Base-by-base conservation (phyloP, 2,329 filamentous ascomycete species). In the Neurospora crassa region DNA sequence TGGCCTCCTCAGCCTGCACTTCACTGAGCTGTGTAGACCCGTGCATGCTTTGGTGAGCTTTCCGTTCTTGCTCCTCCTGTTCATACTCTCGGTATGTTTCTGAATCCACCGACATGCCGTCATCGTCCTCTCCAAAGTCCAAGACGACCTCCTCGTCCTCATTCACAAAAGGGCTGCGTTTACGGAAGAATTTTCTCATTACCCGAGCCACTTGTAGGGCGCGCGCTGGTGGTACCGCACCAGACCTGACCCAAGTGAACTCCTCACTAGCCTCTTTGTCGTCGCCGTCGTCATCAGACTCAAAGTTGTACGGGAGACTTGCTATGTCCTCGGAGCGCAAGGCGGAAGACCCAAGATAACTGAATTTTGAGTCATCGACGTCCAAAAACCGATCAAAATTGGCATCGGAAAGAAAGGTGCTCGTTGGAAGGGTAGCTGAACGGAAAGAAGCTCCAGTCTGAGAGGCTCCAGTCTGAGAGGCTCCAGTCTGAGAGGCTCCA, bases 11-110 rank as follows among this genome's bases (percentile, higher is more conserved):
- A 29, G 91, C 82, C 53, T 87, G 82, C 0, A 85, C 83, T 3
- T 68, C 42, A 11, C 81, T 79, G 14, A 90, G 79, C 16, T 73
- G 2, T 5, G 29, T 40, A 1, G 71, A 42, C 69, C 73, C 71
- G 42, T 67, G 24, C 1, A 67, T 42, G 7, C 34, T 40, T 37
- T 53, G 40, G 14, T 67, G 70, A 1, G 71, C 73, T 53, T 73
- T 68, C 34, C 53, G 74, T 34, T 69, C 76, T 72, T 71, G 75
- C 12, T 71, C 75, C 68, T 83, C 81, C 69, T 82, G 80, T 53
- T 81, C 79, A 72, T 90, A 88, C 40, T 86, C 81, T 67, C 90
- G 80, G 82, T 74, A 78, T 0, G 79, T 79, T 24, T 79, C 76
- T 0, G 76, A 74, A 69, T 81, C 79, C 70, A 81, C 79, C 67